Conservation (phyloP, 306 rosid genomes). For the Prunus mongolica region DNA sequence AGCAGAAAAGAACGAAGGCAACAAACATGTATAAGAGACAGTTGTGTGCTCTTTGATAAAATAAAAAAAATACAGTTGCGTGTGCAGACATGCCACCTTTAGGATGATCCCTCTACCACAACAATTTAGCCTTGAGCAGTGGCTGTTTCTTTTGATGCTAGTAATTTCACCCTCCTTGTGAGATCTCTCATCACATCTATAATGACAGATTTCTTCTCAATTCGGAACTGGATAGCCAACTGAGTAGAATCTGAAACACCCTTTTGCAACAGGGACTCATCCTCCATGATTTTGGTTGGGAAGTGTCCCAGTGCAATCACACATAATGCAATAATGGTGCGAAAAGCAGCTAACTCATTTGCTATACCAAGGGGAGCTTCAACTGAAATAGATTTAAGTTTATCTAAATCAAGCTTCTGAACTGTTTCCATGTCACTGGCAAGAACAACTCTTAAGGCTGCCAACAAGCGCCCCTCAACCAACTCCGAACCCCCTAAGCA, state of each 20-base stretch:
- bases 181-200: constrained; percentile 74
- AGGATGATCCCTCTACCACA: background rate
- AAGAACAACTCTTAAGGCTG: constrained; percentile 74
- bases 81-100: background rate
- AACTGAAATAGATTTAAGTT: constrained; percentile 58
- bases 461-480: constrained; percentile 83
- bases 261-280: constrained; percentile 56
- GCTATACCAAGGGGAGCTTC: constrained; percentile 87
- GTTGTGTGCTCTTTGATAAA: background rate
- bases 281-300: constrained; percentile 91
- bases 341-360: constrained; percentile 66
- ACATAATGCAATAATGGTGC: constrained; percentile 68
- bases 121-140: constrained; percentile 37
- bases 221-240: constrained; percentile 77
- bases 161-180: constrained; percentile 71
- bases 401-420: constrained; percentile 49
- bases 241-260: constrained; percentile 56
- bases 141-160: constrained; percentile 46
- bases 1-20: background rate
- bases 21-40: background rate
- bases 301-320: constrained; percentile 86
- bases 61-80: no score
- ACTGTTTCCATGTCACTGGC: constrained; percentile 44
- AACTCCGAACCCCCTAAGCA: constrained; percentile 69
- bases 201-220: constrained; percentile 69